A percentile compares a stretch with the other conserved stretches of the same genome.
Conservation (phyloP, 371 early-diverging fungal genomes). For the Apophysomyces variabilis region DNA sequence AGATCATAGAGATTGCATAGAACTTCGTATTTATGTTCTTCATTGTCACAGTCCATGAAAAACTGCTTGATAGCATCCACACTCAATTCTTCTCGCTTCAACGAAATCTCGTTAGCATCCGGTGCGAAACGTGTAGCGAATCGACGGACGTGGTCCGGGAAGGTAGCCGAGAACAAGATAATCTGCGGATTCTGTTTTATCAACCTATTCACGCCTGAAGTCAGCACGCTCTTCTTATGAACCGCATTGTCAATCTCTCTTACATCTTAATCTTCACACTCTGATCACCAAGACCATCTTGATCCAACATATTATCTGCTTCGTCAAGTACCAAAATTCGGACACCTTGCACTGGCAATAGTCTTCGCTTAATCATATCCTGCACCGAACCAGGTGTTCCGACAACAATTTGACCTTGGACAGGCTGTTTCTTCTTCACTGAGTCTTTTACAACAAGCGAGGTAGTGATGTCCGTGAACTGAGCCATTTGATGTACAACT, state of each 20-base stretch:
- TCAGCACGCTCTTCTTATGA: too few relatives aligned
- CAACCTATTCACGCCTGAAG: constrained; percentile 29
- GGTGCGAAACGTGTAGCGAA: constrained; percentile 86
- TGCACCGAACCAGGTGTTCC: constrained; percentile 97
- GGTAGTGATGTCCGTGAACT: constrained; percentile 78
- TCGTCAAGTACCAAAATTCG: constrained; percentile 91
- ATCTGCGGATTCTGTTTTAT: constrained; percentile 78
- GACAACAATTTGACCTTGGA: constrained; percentile 85
- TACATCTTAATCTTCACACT: constrained; percentile 80
- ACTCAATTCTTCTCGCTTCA: constrained; percentile 89
- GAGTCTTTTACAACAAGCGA: constrained; percentile 82
- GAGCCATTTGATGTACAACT: constrained; percentile 89
- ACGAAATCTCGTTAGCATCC: constrained; percentile 82
- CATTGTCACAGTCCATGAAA: constrained; percentile 90
- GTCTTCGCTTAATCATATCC: constrained; percentile 67
- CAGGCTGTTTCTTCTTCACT: constrained; percentile 48
- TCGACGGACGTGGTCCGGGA: constrained; percentile 76
- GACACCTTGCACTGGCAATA: constrained; percentile 60
- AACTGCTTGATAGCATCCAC: constrained; percentile 97
- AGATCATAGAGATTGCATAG: constrained; percentile 87
- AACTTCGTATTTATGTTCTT: constrained; percentile 83
- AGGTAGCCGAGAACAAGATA: constrained; percentile 97
- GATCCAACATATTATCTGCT: constrained; percentile 94
- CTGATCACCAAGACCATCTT: constrained; percentile 88
- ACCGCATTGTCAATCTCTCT: background rate